Conservation (phyloP, 306 rosid species). For the Astragalus membranaceus region DNA sequence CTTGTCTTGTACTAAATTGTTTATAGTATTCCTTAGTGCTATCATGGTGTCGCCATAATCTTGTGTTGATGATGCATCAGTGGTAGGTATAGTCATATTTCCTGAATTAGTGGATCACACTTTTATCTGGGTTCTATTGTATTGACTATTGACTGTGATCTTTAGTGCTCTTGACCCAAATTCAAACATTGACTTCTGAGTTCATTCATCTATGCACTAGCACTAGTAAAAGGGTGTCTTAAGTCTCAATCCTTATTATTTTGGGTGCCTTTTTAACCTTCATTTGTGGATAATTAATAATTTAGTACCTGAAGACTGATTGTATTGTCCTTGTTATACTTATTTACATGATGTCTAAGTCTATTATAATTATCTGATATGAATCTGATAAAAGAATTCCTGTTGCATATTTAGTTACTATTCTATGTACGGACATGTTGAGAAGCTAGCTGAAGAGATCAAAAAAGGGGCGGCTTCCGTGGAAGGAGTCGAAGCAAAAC, state of each 20-base stretch:
- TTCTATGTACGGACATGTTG: slow-evolving; percentile 91
- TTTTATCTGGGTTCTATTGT: slow-evolving; percentile 1
- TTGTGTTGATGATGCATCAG: slow-evolving; percentile 13
- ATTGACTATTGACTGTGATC: slow-evolving; percentile 4
- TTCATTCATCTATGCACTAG: not conserved
- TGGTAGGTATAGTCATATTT: slow-evolving; percentile 22
- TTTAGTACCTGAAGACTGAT: not conserved
- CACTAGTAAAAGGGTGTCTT: slow-evolving; percentile 3
- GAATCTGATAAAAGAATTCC: slow-evolving; percentile 21
- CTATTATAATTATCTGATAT: not conserved
- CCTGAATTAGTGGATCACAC: slow-evolving; percentile 20
- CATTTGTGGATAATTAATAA: not conserved
- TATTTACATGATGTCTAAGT: slow-evolving; percentile 6
- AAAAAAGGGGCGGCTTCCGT: slow-evolving; percentile 85
- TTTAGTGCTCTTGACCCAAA: slow-evolving; percentile 11
- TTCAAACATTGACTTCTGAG: slow-evolving; percentile 8
- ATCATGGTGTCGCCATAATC: slow-evolving; percentile 21
- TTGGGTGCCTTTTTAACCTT: not conserved
- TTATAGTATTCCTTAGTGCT: slow-evolving; percentile 5
- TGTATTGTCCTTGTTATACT: slow-evolving; percentile 1
- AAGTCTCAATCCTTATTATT: not conserved
- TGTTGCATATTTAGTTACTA: slow-evolving; percentile 50
- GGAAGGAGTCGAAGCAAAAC: slow-evolving; percentile 83
- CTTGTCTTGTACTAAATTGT: slow-evolving; percentile 23
- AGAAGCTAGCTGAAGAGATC: slow-evolving; percentile 82